Base-by-base conservation (phyloP, 495 filamentous ascomycete genomes). In the Penicillium argentinense region DNA sequence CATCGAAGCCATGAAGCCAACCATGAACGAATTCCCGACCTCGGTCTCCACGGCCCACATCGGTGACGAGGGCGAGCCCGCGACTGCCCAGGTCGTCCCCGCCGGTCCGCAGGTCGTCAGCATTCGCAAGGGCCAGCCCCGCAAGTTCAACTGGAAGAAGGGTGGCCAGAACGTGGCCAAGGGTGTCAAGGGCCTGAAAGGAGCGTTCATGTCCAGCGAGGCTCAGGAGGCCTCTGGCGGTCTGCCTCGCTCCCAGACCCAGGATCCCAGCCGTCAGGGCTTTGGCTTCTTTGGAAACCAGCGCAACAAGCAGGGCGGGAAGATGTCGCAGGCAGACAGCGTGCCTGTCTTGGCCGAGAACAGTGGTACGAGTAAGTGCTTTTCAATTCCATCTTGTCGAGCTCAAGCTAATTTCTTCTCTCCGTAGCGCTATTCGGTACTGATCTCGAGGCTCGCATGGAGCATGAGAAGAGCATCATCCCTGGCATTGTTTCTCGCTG, bases 101-200 rank as follows among this genome's bases (percentile, higher is more conserved):
- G n/a, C n/a, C 32, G 87, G 89, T 11, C 90, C 93, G 18, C 92
- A 95, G 42, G 84, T 97, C 17, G 85, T 95, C 50, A 93, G 89
- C 59, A 91, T 97, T 55, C 83, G 88, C 44, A 96, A 95, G 73
- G 88, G 86, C 39, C 87, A 95, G 63, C 82, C 84, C 23, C 95
- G 90, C 71, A 96, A 95, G 63, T 96, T 96, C 72, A 95, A 93
- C 69, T 97, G 93, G 92, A 96, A 96, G 78, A 96, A 95, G 66
- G 91, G 90, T 21, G 88, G 89, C 18, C 89, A 95, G 66, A 87
- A 86, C 29, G 84, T 97, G 42, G 90, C 91, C 26, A 96, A 97
- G 69, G 91, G 91, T 51, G 88, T 96, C 39, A 97, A 97, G 71
- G 90, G 91, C 28, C 81, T 96, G 57, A 95, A 95, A 60, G 86